Evolutionary conservation across 495 filamentous ascomycete genomes (phyloP), one percentile per base, ranked within the genome.

Genomic region (Thozetella sp.): DNA sequence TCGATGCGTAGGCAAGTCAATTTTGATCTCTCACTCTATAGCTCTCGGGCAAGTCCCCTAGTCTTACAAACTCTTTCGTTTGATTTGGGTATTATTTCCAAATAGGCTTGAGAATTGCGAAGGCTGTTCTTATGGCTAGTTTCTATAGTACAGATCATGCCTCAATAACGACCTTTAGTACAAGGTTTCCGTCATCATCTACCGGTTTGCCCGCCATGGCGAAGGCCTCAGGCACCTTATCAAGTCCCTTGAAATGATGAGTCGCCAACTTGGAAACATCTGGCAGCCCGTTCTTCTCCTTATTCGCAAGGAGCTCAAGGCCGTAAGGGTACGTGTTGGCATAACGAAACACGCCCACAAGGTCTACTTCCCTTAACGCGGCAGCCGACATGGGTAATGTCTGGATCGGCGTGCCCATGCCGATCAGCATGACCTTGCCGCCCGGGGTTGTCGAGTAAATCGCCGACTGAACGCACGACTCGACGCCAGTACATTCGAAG

Each of bases 401-500:
- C 72, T 95, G 90, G 63, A 91, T 86, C 11, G 82, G 65, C 68
- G 87, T 86, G 58, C 93, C 93, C 82, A 96, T 87, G 10, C 93
- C 93, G 57, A 84, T 91, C 76, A 97, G 93, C 1, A 96, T 88
- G 69, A 91, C 95, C 0, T 86, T 87, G 4, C 93, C 93, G 11
- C 93, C 92, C 51, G 80, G 72, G 48, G 88, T 75, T 1, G 93
- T 77, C 15, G 80, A 80, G 75, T 95, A 84, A 55, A 97, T 81
- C 0, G 83, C 86, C 1, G 86, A 83, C 70, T 94, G 87, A 66
- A 97, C 89, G 55, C 84, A 90, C 0, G 83, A 79, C 68, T 92
- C 90, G 0, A 90, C 93, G 22, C 93, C 93, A 2, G 84, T 86
- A 15, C 92, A 90, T 73, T 97, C 93, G 59, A 97, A 91, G 12